These are phyloP conservation scores for Geotrichum carabidarum DNA, from an alignment of 1,139 yeast genomes.

Conservation along the genomic window DNA sequence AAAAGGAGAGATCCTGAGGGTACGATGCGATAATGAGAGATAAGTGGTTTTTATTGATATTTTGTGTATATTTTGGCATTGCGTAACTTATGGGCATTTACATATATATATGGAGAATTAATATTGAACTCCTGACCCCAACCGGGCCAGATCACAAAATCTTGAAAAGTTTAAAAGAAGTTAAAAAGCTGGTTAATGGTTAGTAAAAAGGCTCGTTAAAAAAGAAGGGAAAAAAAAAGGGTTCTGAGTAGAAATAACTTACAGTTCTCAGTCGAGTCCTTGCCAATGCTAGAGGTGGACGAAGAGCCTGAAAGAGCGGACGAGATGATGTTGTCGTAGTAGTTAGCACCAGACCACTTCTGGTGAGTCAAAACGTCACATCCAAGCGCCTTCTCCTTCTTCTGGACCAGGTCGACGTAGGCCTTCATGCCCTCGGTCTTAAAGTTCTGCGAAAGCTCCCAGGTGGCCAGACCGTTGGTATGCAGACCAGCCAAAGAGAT, in stretches of 20 bases:
- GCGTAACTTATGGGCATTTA: not conserved
- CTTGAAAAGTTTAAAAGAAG: not conserved
- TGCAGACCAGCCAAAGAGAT: constrained; percentile 56
- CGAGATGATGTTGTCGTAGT: constrained; percentile 45
- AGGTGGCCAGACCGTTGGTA: constrained; percentile 47
- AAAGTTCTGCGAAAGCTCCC: constrained; percentile 47
- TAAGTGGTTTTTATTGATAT: not conserved
- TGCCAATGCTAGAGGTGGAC: constrained; percentile 45
- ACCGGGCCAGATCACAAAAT: too few species aligned
- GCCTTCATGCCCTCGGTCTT: constrained; percentile 52
- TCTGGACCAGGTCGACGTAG: constrained; percentile 50
- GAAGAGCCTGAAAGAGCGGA: constrained; percentile 46
- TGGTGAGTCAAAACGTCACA: constrained; percentile 56
- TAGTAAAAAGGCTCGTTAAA: too few species aligned
- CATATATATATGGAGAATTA: not conserved
- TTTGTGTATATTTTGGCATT: not conserved
- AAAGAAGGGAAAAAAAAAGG: too few species aligned
- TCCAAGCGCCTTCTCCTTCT: constrained; percentile 42
- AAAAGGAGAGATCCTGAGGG: not conserved
- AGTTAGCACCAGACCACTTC: constrained; percentile 57
- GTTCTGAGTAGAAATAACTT: not conserved
- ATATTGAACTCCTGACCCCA: not conserved
- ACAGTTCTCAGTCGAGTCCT: constrained; percentile 46
- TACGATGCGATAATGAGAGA: not conserved
- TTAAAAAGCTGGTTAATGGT: not conserved